Evolutionary conservation across 495 filamentous ascomycete genomes (phyloP), one percentile per base, ranked within the genome.

Genomic region (Terfezia boudieri): DNA sequence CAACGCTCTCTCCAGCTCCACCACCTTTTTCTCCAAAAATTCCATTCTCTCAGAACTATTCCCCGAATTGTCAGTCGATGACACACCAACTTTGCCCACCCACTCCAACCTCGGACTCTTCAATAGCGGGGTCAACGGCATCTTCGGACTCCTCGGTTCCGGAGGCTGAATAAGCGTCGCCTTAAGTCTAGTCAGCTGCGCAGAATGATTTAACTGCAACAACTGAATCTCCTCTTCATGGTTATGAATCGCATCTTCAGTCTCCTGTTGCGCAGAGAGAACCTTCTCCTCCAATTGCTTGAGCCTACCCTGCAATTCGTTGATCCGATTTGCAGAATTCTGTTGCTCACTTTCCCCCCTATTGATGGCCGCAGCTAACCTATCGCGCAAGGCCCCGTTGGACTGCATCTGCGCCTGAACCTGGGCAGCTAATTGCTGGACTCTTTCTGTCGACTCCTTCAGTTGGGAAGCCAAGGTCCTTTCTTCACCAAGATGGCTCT

Each of bases 301-400:
- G 54, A 98, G 79, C 43, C 76, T 80, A 51, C 70, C 73, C 64
- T 96, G 87, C 70, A 95, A 74, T 51, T 79, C 71, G 52, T 82
- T 85, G 68, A 98, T 95, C 58, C 82, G 80, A 52, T 75, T 69
- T 4, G 82, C 81, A 55, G 84, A 92, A 41, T 80, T 67, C 60
- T 77, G 78, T 61, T 94, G 90, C 57, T 86, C 85, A 36, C 74
- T 73, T 63, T 96, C 90, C 53, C 90, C 90, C 59, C 86, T 82
- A 52, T 76, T 74, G 48, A 98, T 83, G 8, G 88, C 88, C 50
- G 82, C 77, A 10, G 82, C 76, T n/a, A 98, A 76, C n/a, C 90
- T 80, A 53, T 76, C 68, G 53, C 87, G 79, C 22, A 98, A 71
- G 4, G 76, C 69, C 26, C 73, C 74, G 65, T 95, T 96, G 17